These are phyloP conservation scores for Periconia macrospinosa DNA, from an alignment of 2,329 filamentous ascomycete species.

Conservation along the genomic window DNA sequence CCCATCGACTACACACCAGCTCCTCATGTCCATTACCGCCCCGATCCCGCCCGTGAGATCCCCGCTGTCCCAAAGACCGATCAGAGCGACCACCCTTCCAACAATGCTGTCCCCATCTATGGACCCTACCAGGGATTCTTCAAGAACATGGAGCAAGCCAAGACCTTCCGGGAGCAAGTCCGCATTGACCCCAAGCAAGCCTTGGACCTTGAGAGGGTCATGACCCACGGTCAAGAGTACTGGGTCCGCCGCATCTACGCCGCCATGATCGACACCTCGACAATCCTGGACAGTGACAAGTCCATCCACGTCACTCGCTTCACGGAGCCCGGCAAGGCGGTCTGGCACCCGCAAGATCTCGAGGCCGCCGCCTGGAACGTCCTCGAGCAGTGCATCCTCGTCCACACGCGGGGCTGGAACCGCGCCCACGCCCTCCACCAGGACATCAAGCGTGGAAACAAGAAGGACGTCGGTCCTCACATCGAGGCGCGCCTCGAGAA, in stretches of 20 bases:
- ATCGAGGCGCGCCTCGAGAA: slow-evolving; percentile 21
- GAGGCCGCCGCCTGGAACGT: slow-evolving; percentile 33
- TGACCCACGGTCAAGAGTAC: slow-evolving; percentile 24
- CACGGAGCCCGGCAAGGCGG: not conserved
- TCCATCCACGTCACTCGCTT: slow-evolving; percentile 26
- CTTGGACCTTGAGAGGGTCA: slow-evolving; percentile 22
- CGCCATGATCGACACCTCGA: slow-evolving; percentile 27
- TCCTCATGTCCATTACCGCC: too few relatives aligned
- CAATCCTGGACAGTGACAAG: slow-evolving; percentile 15
- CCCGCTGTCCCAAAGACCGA: not conserved
- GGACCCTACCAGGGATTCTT: slow-evolving; percentile 18
- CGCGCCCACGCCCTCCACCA: slow-evolving; percentile 25
- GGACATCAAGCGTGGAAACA: slow-evolving; percentile 24
- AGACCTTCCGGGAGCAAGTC: slow-evolving; percentile 13
- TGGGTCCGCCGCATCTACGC: slow-evolving; percentile 36
- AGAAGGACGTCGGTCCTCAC: slow-evolving; percentile 16
- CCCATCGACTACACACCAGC: too few relatives aligned
- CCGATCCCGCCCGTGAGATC: too few relatives aligned
- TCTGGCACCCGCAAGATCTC: slow-evolving; percentile 20
- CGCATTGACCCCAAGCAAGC: slow-evolving; percentile 12
- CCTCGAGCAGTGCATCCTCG: slow-evolving; percentile 27
- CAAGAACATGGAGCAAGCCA: slow-evolving; percentile 19
- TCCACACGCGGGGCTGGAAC: slow-evolving; percentile 30
- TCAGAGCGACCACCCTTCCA: not conserved
- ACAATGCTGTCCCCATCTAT: slow-evolving; percentile 12